Percentiles rank a stretch among this genome's conserved stretches.
Conservation (phyloP, 2,329 filamentous ascomycete genomes). For the Metarhizium guizhouense region DNA sequence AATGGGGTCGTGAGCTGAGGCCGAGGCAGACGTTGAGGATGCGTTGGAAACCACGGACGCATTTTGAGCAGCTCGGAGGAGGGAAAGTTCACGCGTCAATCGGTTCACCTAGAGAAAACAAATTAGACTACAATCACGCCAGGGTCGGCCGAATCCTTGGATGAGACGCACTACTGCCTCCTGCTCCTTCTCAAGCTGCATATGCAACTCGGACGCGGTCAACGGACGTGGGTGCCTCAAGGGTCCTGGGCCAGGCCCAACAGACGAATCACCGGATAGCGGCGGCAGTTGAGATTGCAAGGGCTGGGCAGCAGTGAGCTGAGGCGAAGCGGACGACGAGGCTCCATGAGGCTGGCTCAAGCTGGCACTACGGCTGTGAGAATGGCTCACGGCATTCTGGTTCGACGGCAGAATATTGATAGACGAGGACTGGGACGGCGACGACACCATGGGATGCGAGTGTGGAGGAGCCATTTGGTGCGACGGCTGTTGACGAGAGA, state of each 20-base stretch:
- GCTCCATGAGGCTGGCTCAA: conserved; percentile 18
- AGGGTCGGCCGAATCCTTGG: background rate
- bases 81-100: conserved; percentile 76
- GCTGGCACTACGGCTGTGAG: conserved; percentile 8
- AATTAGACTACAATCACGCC: background rate
- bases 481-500: conserved; percentile 34
- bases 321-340: conserved; percentile 21
- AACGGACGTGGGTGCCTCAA: conserved; percentile 79
- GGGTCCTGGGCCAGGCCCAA: conserved; percentile 56
- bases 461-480: conserved; percentile 32
- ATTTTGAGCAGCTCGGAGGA: conserved; percentile 66
- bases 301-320: conserved; percentile 9
- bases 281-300: conserved; percentile 21
- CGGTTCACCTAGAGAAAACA: conserved; percentile 66
- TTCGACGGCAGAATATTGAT: conserved; percentile 51
- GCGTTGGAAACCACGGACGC: conserved; percentile 57
- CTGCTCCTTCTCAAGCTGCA: conserved; percentile 88
- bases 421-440: conserved; percentile 25
- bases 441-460: conserved; percentile 15
- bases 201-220: conserved; percentile 80
- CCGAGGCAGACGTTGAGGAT: conserved; percentile 51
- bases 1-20: conserved; percentile 38
- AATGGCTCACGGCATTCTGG: conserved; percentile 36
- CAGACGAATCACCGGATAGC: conserved; percentile 29
- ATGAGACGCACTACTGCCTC: conserved; percentile 67